A percentile compares a stretch with the other conserved stretches of the same genome.
These are phyloP conservation scores for Rubia tinctorum DNA, from an alignment of 305 asterid species.

Conservation along the genomic window DNA sequence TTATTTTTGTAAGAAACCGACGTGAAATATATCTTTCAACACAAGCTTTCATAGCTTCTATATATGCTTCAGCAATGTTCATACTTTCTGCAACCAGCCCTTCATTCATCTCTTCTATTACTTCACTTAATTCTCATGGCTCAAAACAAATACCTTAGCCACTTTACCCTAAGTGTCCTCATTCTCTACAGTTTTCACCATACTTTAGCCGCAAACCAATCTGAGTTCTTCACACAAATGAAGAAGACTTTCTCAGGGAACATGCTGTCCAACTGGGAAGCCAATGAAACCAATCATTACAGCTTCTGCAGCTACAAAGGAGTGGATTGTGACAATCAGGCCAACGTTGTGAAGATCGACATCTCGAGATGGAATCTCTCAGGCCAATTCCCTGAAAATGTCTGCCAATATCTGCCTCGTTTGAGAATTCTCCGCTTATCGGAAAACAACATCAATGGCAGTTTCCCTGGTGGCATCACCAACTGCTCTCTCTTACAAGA, in stretches of 20 bases:
- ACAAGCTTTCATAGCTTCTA: neutral
- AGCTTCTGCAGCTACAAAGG: constrained; percentile 56
- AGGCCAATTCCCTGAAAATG: constrained; percentile 51
- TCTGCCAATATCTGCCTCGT: constrained; percentile 63
- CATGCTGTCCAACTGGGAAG: constrained; percentile 45
- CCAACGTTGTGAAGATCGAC: constrained; percentile 45
- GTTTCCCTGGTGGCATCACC: constrained; percentile 49
- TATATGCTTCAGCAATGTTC: neutral
- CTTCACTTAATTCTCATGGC: constrained; percentile 52
- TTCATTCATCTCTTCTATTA: neutral
- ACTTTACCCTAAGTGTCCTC: neutral
- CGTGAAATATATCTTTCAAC: too few species aligned
- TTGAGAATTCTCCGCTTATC: constrained; percentile 51
- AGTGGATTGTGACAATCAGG: constrained; percentile 50
- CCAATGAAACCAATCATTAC: constrained; percentile 15
- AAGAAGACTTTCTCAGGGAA: constrained; percentile 37
- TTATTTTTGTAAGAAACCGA: too few species aligned
- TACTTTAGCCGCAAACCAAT: constrained; percentile 28
- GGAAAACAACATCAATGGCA: constrained; percentile 41
- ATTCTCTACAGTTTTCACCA: neutral
- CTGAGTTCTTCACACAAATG: constrained; percentile 48
- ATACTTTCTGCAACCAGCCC: neutral
- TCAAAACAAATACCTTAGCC: constrained; percentile 22
- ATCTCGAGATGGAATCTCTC: constrained; percentile 59
- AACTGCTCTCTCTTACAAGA: constrained; percentile 57